A percentile compares a stretch with the other conserved stretches of the same genome.
Conservation (phyloP, 495 filamentous ascomycete species). For the Amorphotheca resinae region DNA sequence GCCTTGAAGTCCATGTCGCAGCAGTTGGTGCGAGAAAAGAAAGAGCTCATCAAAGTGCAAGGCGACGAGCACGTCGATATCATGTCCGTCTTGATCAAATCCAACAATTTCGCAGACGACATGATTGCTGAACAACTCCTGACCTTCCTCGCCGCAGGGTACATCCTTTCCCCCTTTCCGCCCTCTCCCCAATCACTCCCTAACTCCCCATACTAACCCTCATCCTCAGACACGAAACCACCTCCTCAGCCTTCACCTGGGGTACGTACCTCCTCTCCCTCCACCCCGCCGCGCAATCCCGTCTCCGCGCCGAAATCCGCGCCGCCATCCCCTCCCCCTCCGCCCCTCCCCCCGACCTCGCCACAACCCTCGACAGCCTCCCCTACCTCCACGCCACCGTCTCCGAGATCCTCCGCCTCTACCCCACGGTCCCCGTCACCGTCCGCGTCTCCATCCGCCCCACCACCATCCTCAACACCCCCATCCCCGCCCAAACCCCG, state of each 20-base stretch:
- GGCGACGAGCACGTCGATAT: slow-evolving; percentile 55
- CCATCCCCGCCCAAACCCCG: slow-evolving; percentile 36
- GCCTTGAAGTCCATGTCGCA: slow-evolving; percentile 51
- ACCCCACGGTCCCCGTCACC: slow-evolving; percentile 35
- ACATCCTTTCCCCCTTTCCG: background rate
- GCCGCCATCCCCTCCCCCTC: slow-evolving; percentile 49
- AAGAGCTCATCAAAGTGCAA: slow-evolving; percentile 38
- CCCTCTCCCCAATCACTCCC: background rate
- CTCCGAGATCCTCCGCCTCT: slow-evolving; percentile 26
- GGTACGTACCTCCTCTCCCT: slow-evolving; percentile 35
- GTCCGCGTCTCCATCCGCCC: slow-evolving; percentile 43
- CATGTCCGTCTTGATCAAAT: slow-evolving; percentile 64
- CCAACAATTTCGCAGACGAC: slow-evolving; percentile 63
- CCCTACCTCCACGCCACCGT: slow-evolving; percentile 30
- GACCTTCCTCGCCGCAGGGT: slow-evolving; percentile 83
- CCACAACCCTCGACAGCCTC: slow-evolving; percentile 15
- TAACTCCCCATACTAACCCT: background rate
- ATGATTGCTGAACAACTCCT: slow-evolving; percentile 84
- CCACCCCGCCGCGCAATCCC: slow-evolving; percentile 33
- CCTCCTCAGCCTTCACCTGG: slow-evolving; percentile 43
- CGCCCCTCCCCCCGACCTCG: slow-evolving; percentile 29
- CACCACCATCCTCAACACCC: slow-evolving; percentile 39
- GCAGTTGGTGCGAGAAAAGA: slow-evolving; percentile 56
- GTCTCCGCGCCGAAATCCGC: slow-evolving; percentile 42
- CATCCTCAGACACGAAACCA: slow-evolving; percentile 55